Evolutionary conservation across 345 rosid genomes (phyloP).

Genomic region (Kandelia obovata): DNA sequence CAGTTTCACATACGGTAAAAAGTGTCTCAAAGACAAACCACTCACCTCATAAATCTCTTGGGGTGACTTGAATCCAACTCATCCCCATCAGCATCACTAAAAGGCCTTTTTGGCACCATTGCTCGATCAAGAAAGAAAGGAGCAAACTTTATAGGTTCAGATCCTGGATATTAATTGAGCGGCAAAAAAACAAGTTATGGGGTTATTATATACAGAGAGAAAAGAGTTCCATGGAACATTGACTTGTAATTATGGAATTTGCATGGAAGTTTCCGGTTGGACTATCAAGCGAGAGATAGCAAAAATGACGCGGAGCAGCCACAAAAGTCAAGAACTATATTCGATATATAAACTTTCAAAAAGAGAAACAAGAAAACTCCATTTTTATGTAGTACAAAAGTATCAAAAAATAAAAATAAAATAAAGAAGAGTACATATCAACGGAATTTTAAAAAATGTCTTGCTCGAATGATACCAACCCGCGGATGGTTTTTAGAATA

Average conservation of each 20-base stretch:
- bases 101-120: conserved; percentile 37
- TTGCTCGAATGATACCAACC: background rate
- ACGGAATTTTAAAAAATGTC: background rate
- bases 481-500: background rate
- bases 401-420: background rate
- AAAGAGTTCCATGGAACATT: background rate
- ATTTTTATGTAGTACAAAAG: background rate
- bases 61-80: conserved; percentile 20
- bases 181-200: background rate
- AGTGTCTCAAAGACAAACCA: conserved; percentile 14
- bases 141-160: background rate
- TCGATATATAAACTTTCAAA: background rate
- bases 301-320: conserved; percentile 8
- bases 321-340: conserved; percentile 12
- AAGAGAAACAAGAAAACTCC: background rate
- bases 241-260: conserved; percentile 4
- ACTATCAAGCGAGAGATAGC: background rate
- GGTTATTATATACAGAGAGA: background rate
- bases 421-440: background rate
- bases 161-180: background rate
- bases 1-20: background rate
- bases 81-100: conserved; percentile 26
- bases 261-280: conserved; percentile 15
- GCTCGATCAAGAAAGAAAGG: background rate
- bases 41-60: conserved; percentile 31